phyloP scores from a whole-genome alignment of 148 eudicot species.

The Drosera capensis region DNA sequence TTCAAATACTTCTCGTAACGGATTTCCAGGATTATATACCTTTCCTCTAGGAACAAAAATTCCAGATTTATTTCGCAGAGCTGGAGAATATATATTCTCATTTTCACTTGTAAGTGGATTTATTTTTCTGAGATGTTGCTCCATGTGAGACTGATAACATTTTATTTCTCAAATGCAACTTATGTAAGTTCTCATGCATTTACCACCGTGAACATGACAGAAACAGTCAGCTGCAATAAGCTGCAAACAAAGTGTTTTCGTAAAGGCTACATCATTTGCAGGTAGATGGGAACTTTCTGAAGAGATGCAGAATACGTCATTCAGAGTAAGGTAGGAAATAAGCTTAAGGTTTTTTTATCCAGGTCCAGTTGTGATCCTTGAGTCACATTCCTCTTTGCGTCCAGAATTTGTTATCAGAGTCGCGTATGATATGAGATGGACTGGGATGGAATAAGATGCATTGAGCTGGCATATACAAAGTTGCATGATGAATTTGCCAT shows the following conservation, averaged over 20 bases:
- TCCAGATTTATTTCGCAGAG: conserved; percentile 27
- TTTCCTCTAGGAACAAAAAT: conserved; percentile 20
- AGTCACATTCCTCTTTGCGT: too few species aligned
- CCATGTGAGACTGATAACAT: background rate
- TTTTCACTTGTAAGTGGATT: conserved; percentile 55
- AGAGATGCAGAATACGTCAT: conserved; percentile 6
- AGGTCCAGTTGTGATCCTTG: background rate
- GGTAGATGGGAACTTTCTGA: conserved; percentile 24
- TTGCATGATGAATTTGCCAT: too few species aligned
- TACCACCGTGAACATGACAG: conserved; percentile 9
- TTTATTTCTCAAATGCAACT: background rate
- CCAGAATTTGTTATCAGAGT: too few species aligned
- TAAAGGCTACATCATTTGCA: conserved; percentile 28
- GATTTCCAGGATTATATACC: conserved; percentile 41
- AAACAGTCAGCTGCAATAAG: conserved; percentile 7
- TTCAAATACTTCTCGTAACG: conserved; percentile 18
- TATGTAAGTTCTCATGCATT: background rate
- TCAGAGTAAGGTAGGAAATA: conserved; percentile 23
- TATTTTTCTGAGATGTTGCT: background rate
- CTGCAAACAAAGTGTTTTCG: conserved; percentile 27
- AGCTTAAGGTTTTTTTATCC: background rate
- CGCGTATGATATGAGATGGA: too few species aligned
- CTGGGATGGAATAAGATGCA: too few species aligned
- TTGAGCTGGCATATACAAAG: too few species aligned
- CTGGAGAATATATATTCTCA: conserved; percentile 39